Percentiles rank a stretch among this genome's conserved stretches.
Conservation (phyloP, 306 rosid species). For the Inga leiocalycina region DNA sequence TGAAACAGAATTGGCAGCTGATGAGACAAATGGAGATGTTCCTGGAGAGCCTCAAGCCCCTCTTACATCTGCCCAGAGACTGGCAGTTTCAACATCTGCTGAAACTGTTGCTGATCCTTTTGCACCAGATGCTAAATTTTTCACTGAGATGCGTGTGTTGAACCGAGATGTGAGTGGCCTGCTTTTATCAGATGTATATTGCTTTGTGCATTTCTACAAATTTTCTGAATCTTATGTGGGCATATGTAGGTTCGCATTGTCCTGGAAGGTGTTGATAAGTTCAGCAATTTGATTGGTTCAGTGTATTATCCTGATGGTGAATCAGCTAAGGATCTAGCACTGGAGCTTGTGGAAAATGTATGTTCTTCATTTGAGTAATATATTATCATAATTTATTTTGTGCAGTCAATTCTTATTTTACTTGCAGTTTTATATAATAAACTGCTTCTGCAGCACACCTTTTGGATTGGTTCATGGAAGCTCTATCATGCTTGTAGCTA, state of each 20-base stretch:
- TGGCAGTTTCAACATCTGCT: slow-evolving; percentile 69
- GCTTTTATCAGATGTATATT: slow-evolving; percentile 17
- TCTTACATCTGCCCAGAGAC: slow-evolving; percentile 94
- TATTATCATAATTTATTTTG: slow-evolving; percentile 18
- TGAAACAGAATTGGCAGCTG: slow-evolving; percentile 58
- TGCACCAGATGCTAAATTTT: slow-evolving; percentile 86
- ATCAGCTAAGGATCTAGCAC: slow-evolving; percentile 86
- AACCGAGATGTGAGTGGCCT: slow-evolving; percentile 70
- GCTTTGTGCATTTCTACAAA: slow-evolving; percentile 17
- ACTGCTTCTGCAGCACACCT: slow-evolving; percentile 14
- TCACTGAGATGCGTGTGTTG: slow-evolving; percentile 93
- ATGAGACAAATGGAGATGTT: slow-evolving; percentile 68
- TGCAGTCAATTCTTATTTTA: slow-evolving; percentile 9
- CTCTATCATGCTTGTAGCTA: slow-evolving; percentile 15
- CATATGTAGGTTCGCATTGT: slow-evolving; percentile 80
- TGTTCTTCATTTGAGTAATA: slow-evolving; percentile 28
- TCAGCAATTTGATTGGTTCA: slow-evolving; percentile 95
- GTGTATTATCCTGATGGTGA: slow-evolving; percentile 94
- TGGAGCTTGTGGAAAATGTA: slow-evolving; percentile 95
- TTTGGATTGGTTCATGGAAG: slow-evolving; percentile 30
- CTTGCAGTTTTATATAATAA: slow-evolving; percentile 8
- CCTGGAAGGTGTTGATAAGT: slow-evolving; percentile 95
- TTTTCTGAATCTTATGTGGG: slow-evolving; percentile 45
- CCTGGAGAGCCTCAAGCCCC: slow-evolving; percentile 73
- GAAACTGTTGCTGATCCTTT: slow-evolving; percentile 80